phyloP scores from a whole-genome alignment of 768 basidiomycete genomes.

The Lenzites betulinus region DNA sequence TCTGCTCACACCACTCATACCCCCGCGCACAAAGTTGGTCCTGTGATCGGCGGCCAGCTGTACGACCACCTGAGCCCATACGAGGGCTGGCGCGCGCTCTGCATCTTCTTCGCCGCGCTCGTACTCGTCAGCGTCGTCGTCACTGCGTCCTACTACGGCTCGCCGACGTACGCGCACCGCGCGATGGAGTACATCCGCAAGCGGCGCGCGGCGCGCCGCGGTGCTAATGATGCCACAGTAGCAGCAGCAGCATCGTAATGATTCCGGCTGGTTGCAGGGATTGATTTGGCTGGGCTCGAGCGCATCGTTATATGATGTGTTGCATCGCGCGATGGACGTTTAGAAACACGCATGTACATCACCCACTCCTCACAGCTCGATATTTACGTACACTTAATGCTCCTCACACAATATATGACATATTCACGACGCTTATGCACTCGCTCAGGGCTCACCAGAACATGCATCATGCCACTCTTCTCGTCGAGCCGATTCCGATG shows the following conservation, averaged over 20 bases:
- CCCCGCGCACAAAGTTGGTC: slow-evolving; percentile 54
- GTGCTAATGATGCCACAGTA: not conserved
- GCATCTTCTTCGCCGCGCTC: slow-evolving; percentile 48
- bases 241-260: not conserved
- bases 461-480: too few relatives aligned
- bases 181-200: not conserved
- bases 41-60: slow-evolving; percentile 72
- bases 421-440: too few relatives aligned
- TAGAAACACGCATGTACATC: not conserved
- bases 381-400: too few relatives aligned
- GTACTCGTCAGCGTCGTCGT: slow-evolving; percentile 42
- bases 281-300: too few relatives aligned
- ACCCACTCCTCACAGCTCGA: not conserved
- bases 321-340: not conserved
- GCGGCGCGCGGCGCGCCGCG: not conserved
- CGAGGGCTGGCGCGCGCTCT: slow-evolving; percentile 64
- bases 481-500: too few relatives aligned
- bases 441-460: too few relatives aligned
- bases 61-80: slow-evolving; percentile 48
- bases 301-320: not conserved
- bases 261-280: too few relatives aligned
- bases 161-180: slow-evolving; percentile 17
- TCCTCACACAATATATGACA: too few relatives aligned
- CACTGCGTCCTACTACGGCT: slow-evolving; percentile 51
- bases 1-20: not conserved